Percentiles rank a stretch among this genome's conserved stretches.
These are phyloP conservation scores for Cladosporium velox DNA, from an alignment of 2,329 filamentous ascomycete genomes.

Conservation along the genomic window DNA sequence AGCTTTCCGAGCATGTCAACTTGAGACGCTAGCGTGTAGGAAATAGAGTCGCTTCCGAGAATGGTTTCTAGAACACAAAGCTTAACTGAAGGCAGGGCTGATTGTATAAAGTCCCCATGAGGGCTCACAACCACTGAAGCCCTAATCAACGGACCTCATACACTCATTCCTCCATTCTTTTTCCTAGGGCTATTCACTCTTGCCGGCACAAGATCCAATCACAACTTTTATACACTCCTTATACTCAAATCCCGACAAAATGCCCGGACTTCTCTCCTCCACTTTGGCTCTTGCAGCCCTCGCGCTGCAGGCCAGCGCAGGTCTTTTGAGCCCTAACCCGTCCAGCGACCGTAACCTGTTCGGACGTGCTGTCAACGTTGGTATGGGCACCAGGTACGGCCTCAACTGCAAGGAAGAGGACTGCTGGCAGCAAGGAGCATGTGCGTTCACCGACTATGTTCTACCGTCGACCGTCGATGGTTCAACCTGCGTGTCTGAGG, in stretches of 20 bases:
- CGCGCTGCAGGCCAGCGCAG: conserved; percentile 8
- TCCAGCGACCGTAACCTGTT: conserved; percentile 14
- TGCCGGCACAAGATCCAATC: neutral
- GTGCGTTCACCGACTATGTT: conserved; percentile 17
- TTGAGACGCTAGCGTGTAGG: conserved; percentile 7
- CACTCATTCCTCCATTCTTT: neutral
- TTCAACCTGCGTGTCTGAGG: conserved; percentile 21
- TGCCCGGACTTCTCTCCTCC: neutral
- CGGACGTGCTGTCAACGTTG: conserved; percentile 18
- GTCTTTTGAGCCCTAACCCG: conserved; percentile 2
- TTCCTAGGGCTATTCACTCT: neutral
- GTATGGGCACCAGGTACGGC: conserved; percentile 23
- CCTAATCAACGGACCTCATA: conserved; percentile 1
- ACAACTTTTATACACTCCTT: neutral
- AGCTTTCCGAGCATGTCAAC: neutral
- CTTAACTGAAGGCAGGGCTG: neutral
- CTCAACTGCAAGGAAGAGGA: conserved; percentile 24
- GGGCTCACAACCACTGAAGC: neutral
- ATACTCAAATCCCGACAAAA: neutral
- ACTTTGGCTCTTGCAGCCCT: neutral
- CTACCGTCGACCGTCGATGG: conserved; percentile 19
- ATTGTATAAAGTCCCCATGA: neutral
- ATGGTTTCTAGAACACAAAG: neutral
- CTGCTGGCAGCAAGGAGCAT: conserved; percentile 25
- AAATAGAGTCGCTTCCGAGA: neutral